Evolutionary conservation across 1,284 basidiomycete genomes (phyloP).

Genomic region (Naganishia cerealis): DNA sequence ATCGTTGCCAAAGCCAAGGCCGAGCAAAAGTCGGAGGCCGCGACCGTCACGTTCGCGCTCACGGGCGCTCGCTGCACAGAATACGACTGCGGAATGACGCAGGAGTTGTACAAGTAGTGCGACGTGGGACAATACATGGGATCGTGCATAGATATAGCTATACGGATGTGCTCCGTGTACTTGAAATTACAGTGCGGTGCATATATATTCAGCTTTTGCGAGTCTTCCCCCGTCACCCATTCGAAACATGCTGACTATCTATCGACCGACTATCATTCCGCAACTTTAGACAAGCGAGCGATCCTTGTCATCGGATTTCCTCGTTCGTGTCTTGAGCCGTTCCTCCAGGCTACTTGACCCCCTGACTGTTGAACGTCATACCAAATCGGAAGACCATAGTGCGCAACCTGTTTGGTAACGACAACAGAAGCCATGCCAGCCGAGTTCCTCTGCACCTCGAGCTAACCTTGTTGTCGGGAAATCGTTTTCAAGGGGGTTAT

Average conservation of each 20-base stretch:
- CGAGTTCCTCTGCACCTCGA: neutral
- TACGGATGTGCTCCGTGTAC: neutral
- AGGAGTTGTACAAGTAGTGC: neutral
- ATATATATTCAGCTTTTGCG: neutral
- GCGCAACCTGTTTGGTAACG: neutral
- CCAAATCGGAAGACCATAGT: neutral
- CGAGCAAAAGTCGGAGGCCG: constrained; percentile 6
- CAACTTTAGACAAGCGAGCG: neutral
- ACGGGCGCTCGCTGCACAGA: neutral
- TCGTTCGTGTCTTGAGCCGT: neutral
- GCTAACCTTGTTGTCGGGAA: neutral
- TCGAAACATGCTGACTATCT: neutral
- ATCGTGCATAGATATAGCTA: neutral
- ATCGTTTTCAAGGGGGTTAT: neutral
- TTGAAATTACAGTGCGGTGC: neutral
- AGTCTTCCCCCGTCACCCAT: neutral
- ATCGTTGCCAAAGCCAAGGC: constrained; percentile 21
- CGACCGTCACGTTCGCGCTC: constrained; percentile 16
- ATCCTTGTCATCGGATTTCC: neutral
- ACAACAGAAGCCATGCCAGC: neutral
- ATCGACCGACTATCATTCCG: neutral
- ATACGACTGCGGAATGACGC: neutral
- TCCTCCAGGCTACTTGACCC: neutral
- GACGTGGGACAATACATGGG: neutral
- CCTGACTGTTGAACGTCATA: neutral